Base-by-base conservation (phyloP, 2,329 filamentous ascomycete species). In the Grosmannia serpens region DNA sequence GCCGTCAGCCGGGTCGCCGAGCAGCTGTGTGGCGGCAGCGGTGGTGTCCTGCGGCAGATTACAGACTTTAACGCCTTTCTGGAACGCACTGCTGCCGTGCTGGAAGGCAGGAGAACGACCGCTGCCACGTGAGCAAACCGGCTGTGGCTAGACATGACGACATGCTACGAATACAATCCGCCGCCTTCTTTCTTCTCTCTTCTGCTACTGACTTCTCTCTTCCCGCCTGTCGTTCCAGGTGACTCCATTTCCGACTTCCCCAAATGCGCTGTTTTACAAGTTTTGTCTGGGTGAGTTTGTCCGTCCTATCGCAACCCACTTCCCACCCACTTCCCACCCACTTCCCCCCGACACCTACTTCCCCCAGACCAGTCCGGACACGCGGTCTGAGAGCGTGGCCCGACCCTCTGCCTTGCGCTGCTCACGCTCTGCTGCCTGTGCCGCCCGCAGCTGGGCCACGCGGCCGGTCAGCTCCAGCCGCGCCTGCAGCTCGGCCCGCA, bases 11-110 rank as follows among this genome's bases (percentile, higher is more conserved):
- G 74, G 29, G 71, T 86, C 6, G 73, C 79, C 0, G 75, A 78
- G 44, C 75, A 83, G 65, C 78, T 78, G 2, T 80, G 78, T 64
- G 76, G 72, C 46, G 69, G 70, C 24, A 75, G 77, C 56, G 71
- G 73, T 10, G 72, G 73, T 29, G 70, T 78, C 5, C 70, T 86
- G 62, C 75, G 73, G 60, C 78, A 82, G 66, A 76, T 86, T 58
- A 77, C 71, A 60, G 77, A 82, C 53, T 86, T 86, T 65, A 87
- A 86, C 62, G 76, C 75, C 35, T 83, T 86, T 62, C 70, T 87
- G 54, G 84, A 86, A 67, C 75, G 84, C 26, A 76, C 81, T 7
- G 83, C 82, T 2, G 68, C 74, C 33, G 80, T 77, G 35, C 70
- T 87, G 50, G 83, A 85, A 67, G 63, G 65, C 20, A 46, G 56